These are phyloP conservation scores for Glycine tomentella DNA, from an alignment of 306 rosid genomes.

Conservation along the genomic window DNA sequence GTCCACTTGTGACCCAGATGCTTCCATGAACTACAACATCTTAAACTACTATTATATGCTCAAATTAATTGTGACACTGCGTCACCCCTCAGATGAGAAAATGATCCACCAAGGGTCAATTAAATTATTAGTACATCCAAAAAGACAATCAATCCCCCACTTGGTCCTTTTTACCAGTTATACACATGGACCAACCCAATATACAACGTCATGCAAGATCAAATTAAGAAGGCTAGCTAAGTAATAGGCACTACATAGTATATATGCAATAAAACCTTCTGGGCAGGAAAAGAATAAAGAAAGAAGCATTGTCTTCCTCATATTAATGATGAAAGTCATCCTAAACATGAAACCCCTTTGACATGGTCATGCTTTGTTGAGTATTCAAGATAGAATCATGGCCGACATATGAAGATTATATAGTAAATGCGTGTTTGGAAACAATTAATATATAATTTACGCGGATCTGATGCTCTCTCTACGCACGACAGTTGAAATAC, in stretches of 20 bases:
- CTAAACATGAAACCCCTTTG: too few species aligned
- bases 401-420: background rate
- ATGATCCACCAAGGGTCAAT: background rate
- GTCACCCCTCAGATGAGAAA: background rate
- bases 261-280: background rate
- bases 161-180: background rate
- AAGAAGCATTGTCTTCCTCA: background rate
- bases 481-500: too few species aligned
- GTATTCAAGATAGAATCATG: constrained; percentile 2
- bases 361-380: too few species aligned
- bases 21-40: constrained; percentile 23
- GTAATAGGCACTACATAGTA: background rate
- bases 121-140: background rate
- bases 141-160: background rate
- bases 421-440: too few species aligned
- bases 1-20: constrained; percentile 20
- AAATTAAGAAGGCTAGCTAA: background rate
- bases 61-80: background rate
- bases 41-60: background rate
- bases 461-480: too few species aligned
- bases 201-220: background rate
- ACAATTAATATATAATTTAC: too few species aligned
- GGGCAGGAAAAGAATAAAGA: background rate
- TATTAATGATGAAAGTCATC: too few species aligned
- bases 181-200: background rate